phyloP scores from a whole-genome alignment of 179 eudicot genomes.

The Amaranthus tricolor region DNA sequence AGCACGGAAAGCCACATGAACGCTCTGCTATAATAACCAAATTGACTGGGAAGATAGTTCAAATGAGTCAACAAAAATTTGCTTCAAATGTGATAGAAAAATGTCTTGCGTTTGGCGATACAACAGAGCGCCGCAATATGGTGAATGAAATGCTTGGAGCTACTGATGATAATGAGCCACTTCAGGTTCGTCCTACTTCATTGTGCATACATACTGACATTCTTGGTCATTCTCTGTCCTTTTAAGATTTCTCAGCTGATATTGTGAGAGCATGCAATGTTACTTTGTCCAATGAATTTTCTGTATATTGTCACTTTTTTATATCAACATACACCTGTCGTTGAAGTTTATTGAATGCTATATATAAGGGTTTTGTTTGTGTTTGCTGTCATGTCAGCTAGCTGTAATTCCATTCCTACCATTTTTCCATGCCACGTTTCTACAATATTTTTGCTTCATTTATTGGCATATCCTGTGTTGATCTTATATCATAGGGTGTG shows the following conservation, averaged over 20 bases:
- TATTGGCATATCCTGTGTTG: too few relatives aligned
- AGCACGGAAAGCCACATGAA: slow-evolving; percentile 87
- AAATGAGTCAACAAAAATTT: slow-evolving; percentile 98
- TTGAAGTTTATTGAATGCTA: too few relatives aligned
- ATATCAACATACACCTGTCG: too few relatives aligned
- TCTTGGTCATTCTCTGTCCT: neutral
- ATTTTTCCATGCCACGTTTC: too few relatives aligned
- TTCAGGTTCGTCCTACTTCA: slow-evolving; percentile 55
- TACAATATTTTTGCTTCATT: too few relatives aligned
- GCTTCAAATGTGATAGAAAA: slow-evolving; percentile 97
- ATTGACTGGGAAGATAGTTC: slow-evolving; percentile 83
- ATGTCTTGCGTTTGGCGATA: slow-evolving; percentile 78
- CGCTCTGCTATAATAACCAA: slow-evolving; percentile 70
- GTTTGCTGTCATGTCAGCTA: too few relatives aligned
- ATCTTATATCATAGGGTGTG: too few relatives aligned
- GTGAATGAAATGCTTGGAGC: slow-evolving; percentile 92
- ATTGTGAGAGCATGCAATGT: neutral
- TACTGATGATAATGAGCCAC: slow-evolving; percentile 90
- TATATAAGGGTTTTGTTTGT: too few relatives aligned
- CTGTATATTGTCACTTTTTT: too few relatives aligned
- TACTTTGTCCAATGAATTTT: neutral
- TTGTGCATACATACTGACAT: neutral
- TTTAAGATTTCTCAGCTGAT: neutral
- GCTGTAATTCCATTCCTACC: too few relatives aligned
- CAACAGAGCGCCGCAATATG: slow-evolving; percentile 60